A percentile compares a stretch with the other conserved stretches of the same genome.
phyloP scores from a whole-genome alignment of 2,329 filamentous ascomycete genomes.

The Aspergillus arachidicola region DNA sequence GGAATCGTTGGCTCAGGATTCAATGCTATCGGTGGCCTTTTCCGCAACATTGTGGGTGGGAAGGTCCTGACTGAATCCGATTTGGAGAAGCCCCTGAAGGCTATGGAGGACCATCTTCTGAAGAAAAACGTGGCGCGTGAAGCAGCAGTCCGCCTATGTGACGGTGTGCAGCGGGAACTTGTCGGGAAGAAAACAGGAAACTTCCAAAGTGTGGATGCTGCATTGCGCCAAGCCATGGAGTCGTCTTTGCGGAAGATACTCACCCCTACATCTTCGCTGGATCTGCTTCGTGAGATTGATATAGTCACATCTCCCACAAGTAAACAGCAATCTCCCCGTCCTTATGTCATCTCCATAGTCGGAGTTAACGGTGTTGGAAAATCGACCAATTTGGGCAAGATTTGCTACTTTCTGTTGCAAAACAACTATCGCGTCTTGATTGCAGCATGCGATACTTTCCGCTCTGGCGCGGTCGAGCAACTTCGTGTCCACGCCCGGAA shows the following conservation, averaged over 20 bases:
- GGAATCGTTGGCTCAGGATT: conserved; percentile 79
- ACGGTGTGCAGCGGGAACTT: conserved; percentile 87
- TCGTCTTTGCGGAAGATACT: conserved; percentile 92
- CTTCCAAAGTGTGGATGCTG: conserved; percentile 86
- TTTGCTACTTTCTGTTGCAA: conserved; percentile 95
- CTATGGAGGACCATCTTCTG: conserved; percentile 92
- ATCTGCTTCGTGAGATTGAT: conserved; percentile 91
- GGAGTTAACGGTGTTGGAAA: conserved; percentile 98
- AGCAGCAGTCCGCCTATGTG: conserved; percentile 86
- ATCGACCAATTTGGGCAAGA: conserved; percentile 95
- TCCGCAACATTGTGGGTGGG: conserved; percentile 92
- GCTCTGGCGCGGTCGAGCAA: conserved; percentile 95
- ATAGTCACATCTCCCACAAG: conserved; percentile 69
- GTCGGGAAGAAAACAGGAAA: conserved; percentile 87
- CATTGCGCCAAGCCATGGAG: conserved; percentile 85
- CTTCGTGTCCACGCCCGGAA: conserved; percentile 94
- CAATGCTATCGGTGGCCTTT: conserved; percentile 81
- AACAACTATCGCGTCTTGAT: conserved; percentile 96
- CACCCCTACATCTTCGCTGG: conserved; percentile 90
- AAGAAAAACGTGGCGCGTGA: conserved; percentile 96
- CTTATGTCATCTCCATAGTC: conserved; percentile 97
- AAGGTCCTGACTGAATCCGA: conserved; percentile 89
- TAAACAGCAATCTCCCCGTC: conserved; percentile 68
- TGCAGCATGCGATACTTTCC: conserved; percentile 94
- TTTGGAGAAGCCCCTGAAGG: conserved; percentile 87